Conservation (phyloP, 2,329 filamentous ascomycete genomes). For the Amauroascus niger region DNA sequence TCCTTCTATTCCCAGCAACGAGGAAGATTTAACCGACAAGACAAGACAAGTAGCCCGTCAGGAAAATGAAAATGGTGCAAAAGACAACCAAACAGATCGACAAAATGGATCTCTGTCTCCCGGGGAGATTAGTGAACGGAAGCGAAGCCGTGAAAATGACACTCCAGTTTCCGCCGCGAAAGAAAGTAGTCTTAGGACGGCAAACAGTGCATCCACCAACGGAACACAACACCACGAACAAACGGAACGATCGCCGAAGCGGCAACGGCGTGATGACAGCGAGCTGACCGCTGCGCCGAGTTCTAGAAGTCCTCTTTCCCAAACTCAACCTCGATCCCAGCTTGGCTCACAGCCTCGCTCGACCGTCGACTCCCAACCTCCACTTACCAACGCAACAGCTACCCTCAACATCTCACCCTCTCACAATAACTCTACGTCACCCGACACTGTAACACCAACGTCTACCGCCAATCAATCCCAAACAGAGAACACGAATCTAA, state of each 20-base stretch:
- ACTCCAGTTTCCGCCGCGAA: background rate
- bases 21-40: conserved; percentile 29
- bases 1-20: conserved; percentile 28
- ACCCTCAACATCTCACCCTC: background rate
- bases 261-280: conserved; percentile 4
- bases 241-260: conserved; percentile 3
- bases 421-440: background rate
- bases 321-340: background rate
- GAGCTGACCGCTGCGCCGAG: background rate
- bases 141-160: conserved; percentile 16
- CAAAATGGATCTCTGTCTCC: conserved; percentile 9
- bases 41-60: conserved; percentile 22
- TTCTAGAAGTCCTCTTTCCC: background rate
- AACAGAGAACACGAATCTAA: background rate
- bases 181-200: background rate
- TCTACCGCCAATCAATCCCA: conserved; percentile 4
- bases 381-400: conserved; percentile 3
- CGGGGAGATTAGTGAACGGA: conserved; percentile 16
- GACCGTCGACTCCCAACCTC: background rate
- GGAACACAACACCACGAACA: background rate
- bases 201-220: background rate
- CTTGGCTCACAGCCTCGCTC: background rate
- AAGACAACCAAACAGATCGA: background rate
- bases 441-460: conserved; percentile 1
- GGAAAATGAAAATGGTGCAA: conserved; percentile 11